Evolutionary conservation across 1,139 yeast species (phyloP).

Genomic region (Martiniozyma asiatica): DNA sequence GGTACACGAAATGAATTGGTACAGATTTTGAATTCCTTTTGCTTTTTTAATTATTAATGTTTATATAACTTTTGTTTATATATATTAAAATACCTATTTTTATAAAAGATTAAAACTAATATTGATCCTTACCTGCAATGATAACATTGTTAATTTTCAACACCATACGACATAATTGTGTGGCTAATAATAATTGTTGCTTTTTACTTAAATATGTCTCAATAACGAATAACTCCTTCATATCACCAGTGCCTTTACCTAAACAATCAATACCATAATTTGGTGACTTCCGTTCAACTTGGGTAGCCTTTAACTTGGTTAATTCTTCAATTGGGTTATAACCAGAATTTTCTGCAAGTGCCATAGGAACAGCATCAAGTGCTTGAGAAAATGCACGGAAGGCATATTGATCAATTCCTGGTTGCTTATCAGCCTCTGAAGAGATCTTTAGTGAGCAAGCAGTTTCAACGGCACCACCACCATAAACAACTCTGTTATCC

Average conservation of each 20-base stretch:
- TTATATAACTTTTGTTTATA: conserved; percentile 4
- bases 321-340: conserved; percentile 86
- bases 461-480: conserved; percentile 98
- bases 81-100: conserved; percentile 3
- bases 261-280: conserved; percentile 88
- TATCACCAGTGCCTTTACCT: conserved; percentile 76
- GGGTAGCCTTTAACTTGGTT: conserved; percentile 73
- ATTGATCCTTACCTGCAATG: conserved; percentile 33
- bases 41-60: no score
- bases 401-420: conserved; percentile 95
- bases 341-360: conserved; percentile 94
- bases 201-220: conserved; percentile 96
- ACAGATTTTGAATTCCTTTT: no score
- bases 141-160: conserved; percentile 93
- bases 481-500: conserved; percentile 90
- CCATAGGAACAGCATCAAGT: conserved; percentile 84
- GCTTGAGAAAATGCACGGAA: conserved; percentile 92
- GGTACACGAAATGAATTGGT: no score
- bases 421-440: conserved; percentile 84
- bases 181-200: conserved; percentile 89
- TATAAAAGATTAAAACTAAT: conserved; percentile 9
- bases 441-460: conserved; percentile 87
- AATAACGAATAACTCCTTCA: conserved; percentile 88
- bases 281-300: conserved; percentile 58
- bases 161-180: conserved; percentile 95